Percentiles rank a stretch among this genome's conserved stretches.
These are phyloP conservation scores for Penicillium polonicum DNA, from an alignment of 2,329 filamentous ascomycete species.

Conservation along the genomic window DNA sequence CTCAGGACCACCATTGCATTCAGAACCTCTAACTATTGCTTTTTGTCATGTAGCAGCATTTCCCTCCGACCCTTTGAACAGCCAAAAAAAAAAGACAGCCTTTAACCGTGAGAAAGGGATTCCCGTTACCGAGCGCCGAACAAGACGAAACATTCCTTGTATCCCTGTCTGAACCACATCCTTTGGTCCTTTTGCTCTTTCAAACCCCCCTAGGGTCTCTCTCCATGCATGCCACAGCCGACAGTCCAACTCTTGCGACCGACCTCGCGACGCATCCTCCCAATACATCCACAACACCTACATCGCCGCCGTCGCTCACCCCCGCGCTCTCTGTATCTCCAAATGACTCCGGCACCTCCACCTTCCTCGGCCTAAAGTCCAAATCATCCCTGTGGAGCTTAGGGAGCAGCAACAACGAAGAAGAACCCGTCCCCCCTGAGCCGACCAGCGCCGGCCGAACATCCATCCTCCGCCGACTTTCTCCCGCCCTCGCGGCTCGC, in stretches of 20 bases:
- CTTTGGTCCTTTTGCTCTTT: conserved; percentile 12
- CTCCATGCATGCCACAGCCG: conserved; percentile 41
- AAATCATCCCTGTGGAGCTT: conserved; percentile 39
- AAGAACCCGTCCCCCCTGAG: conserved; percentile 23
- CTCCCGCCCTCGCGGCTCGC: conserved; percentile 44
- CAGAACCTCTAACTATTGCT: neutral
- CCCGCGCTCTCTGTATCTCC: conserved; percentile 31
- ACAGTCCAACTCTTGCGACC: conserved; percentile 33
- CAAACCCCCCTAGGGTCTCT: conserved; percentile 20
- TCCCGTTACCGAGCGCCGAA: conserved; percentile 15
- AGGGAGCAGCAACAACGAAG: conserved; percentile 36
- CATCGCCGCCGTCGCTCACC: conserved; percentile 26
- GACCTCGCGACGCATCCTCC: conserved; percentile 26
- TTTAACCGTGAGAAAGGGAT: conserved; percentile 20
- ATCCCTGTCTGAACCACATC: conserved; percentile 24
- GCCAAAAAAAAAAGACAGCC: conserved; percentile 2
- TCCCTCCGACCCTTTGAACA: conserved; percentile 4
- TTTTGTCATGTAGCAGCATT: conserved; percentile 21
- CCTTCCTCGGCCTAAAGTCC: conserved; percentile 35
- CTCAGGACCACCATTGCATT: conserved; percentile 1
- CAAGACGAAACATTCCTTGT: conserved; percentile 26
- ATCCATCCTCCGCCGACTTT: conserved; percentile 44
- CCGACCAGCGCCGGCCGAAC: conserved; percentile 26
- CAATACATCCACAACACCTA: conserved; percentile 29
- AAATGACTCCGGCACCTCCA: conserved; percentile 28